Evolutionary conservation across 768 basidiomycete species (phyloP), one percentile per base, ranked within the genome.

Genomic region (Rhizopogon sp.): DNA sequence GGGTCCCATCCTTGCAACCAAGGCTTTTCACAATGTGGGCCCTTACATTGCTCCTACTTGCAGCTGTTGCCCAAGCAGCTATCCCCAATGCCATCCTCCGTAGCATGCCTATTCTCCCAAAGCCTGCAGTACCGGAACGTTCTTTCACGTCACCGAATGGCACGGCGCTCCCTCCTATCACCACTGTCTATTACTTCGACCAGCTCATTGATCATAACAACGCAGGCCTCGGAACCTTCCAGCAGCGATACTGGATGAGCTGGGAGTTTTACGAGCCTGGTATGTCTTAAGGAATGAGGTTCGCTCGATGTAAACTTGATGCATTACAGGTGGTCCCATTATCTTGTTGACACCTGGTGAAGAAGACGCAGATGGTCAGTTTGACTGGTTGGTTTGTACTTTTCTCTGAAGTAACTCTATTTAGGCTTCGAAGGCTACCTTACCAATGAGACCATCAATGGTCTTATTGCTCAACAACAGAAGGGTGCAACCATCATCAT

Each of bases 211-310:
- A 81, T 60, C 80, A 81, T 63, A 74, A 64, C 33, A 70, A 81
- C 58, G 81, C 84, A 16, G 71, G 75, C 29, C 70, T 80, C 22
- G 88, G 88, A n/a, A 89, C 86, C 20, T 90, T 90, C 71, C 74
- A 82, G 65, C 88, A 89, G 68, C 79, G 87, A 37, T 89, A 77
- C 68, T 89, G 85, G 85, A 75, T 80, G 56, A 81, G 81, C 28
- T 85, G 74, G 67, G 83, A 88, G 65, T 85, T 74, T 62, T 88
- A 88, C 59, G 73, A 84, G 65, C 56, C 69, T 39, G 79, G 81
- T 78, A 53, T 46, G 31, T 37, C 17, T 8, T 33, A 9, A 33
- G 31, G 3, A 33, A 7, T 10, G 31, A 33, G 31, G 31, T 33
- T 8, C 1, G 31, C 9, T 3, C 2, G 10, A 10, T 7, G 7